Evolutionary conservation across 371 early-diverging fungal genomes (phyloP), one percentile per base, ranked within the genome.

Genomic region (Mucor lusitanicus): DNA sequence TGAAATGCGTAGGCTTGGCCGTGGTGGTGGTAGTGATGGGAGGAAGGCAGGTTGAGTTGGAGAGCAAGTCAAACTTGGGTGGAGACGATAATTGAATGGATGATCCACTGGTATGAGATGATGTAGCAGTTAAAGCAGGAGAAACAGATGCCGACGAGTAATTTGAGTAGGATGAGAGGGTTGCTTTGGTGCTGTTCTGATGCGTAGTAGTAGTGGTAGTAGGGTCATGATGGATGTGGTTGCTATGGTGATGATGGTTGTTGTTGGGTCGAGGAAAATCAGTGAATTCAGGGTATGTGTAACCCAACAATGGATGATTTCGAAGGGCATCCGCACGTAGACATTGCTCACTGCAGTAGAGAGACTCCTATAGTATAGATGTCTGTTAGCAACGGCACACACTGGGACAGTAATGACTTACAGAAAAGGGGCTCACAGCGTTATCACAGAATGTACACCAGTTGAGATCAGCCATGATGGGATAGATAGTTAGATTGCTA

Each of bases 391-490:
- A 35, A 17, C 13, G 6, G 17, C 42, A 5, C 6, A 60, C 13
- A 39, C 32, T 3, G 30, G 6, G 30, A 30, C 30, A 30, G 6
- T 30, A 6, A 40, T 6, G 19, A 50, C 77, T 65, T 75, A 80
- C 80, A 27, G 77, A 77, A 54, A 69, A 80, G 37, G 73, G 80
- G 48, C 65, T 76, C 40, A 81, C 66, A 39, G 79, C 74, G 64
- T 74, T 76, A 53, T 80, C 80, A 44, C 80, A 80, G 44, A 65
- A 77, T 17, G 80, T 77, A 66, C 79, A 78, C 79, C 79, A 78
- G 57, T 78, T 76, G 17, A 76, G 64, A 63, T 76, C 73, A 27
- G 68, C 48, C 76, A 76, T 76, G 17, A 35, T 62, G 40, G 40
- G 40, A 40, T 53, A 61, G 17, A 33, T 19, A 53, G 15, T 25